Conservation (phyloP, 2,329 filamentous ascomycete genomes). For the Penicillium occitanis region DNA sequence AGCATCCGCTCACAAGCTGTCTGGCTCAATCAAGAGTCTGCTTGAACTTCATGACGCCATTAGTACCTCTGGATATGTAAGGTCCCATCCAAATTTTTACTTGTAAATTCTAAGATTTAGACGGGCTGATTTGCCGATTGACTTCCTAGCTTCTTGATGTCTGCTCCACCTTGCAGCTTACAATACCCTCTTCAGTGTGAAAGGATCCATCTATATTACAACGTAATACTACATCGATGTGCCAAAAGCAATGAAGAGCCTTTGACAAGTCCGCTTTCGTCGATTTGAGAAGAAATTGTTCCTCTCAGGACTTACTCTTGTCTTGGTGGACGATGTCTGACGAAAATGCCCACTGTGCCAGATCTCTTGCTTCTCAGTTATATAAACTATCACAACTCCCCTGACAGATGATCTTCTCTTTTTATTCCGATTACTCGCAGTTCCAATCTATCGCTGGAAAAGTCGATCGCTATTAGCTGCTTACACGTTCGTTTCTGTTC, state of each 20-base stretch:
- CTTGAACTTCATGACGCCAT: constrained; percentile 13
- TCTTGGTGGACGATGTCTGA: constrained; percentile 9
- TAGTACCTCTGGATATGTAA: constrained; percentile 15
- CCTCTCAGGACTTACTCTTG: background rate
- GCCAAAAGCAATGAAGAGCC: background rate
- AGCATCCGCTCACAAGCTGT: background rate
- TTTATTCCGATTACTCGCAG: constrained; percentile 3
- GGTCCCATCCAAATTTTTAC: constrained; percentile 13
- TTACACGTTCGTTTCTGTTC: constrained; percentile 28
- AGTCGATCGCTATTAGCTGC: constrained; percentile 22
- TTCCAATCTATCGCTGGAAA: constrained; percentile 16
- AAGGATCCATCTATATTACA: constrained; percentile 7
- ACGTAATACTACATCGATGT: constrained; percentile 12
- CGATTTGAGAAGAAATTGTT: background rate
- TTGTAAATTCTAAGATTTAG: background rate
- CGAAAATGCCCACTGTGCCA: background rate
- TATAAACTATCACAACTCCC: constrained; percentile 19
- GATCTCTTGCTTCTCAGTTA: constrained; percentile 8
- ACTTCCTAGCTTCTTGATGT: background rate
- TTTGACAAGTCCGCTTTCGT: constrained; percentile 14
- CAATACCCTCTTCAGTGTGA: background rate
- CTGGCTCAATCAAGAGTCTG: background rate
- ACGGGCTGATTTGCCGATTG: background rate
- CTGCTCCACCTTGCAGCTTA: background rate
- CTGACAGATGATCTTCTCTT: background rate